phyloP scores from a whole-genome alignment of 768 basidiomycete species.

The Mycena polygramma region DNA sequence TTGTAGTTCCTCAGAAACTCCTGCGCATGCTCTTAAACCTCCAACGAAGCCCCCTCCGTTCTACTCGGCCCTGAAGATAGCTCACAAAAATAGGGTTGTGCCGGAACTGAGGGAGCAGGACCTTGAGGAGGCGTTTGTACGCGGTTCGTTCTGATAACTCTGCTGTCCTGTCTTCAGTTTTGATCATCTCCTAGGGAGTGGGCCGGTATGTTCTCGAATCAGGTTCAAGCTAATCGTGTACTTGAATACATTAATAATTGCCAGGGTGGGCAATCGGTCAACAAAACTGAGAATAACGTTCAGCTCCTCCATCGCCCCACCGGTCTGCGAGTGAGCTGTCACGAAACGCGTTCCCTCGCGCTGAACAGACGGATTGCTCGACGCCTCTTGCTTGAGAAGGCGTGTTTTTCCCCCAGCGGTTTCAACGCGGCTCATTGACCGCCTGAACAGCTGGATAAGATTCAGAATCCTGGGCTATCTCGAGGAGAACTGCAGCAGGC shows the following conservation, averaged over 20 bases:
- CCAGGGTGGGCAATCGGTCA: constrained; percentile 94
- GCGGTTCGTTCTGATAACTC: constrained; percentile 63
- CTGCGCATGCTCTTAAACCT: constrained; percentile 49
- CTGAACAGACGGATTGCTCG: constrained; percentile 86
- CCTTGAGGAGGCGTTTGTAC: constrained; percentile 88
- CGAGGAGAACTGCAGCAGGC: constrained; percentile 77
- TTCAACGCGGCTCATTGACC: constrained; percentile 39
- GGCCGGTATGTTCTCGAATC: constrained; percentile 66
- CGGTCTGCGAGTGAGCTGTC: constrained; percentile 87
- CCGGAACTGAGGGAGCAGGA: constrained; percentile 84
- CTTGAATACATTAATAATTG: constrained; percentile 42
- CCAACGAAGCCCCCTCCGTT: constrained; percentile 51
- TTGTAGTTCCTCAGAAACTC: constrained; percentile 33
- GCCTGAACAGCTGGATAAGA: constrained; percentile 71
- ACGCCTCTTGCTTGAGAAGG: constrained; percentile 81
- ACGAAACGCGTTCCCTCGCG: constrained; percentile 87
- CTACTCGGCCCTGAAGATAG: constrained; percentile 81
- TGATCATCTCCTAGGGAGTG: constrained; percentile 70
- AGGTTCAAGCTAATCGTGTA: constrained; percentile 37
- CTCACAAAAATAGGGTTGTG: constrained; percentile 70
- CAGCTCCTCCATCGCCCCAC: constrained; percentile 92
- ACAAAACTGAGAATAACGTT: constrained; percentile 94
- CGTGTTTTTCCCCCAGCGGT: constrained; percentile 51
- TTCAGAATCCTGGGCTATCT: constrained; percentile 82
- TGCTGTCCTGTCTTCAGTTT: constrained; percentile 3